These are phyloP conservation scores for Turritis glabra DNA, from an alignment of 345 rosid genomes.

Conservation along the genomic window DNA sequence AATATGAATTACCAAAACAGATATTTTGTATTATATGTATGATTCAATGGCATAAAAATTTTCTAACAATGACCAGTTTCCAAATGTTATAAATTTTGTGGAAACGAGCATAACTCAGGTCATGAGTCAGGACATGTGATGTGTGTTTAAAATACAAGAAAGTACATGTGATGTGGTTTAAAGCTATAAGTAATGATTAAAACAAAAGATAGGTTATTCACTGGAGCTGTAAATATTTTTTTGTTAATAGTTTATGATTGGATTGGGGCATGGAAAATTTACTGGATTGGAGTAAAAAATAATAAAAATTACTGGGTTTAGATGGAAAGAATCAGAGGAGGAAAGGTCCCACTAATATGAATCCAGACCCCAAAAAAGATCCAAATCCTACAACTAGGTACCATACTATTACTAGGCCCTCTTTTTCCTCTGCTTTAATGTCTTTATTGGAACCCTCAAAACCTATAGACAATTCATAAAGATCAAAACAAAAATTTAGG, in stretches of 20 bases:
- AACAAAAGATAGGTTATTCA: neutral
- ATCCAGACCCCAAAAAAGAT: constrained; percentile 36
- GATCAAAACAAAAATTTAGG: constrained; percentile 20
- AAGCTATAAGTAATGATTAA: constrained; percentile 10
- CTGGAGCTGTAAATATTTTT: constrained; percentile 6
- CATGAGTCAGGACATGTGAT: constrained; percentile 25
- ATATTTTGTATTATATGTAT: constrained; percentile 1
- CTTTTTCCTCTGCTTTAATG: constrained; percentile 39
- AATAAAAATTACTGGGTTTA: neutral
- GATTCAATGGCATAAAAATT: neutral
- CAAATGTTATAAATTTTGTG: neutral
- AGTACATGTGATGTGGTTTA: constrained; percentile 29
- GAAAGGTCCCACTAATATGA: constrained; percentile 34
- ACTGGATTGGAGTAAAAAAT: neutral
- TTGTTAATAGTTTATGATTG: neutral
- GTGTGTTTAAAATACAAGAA: constrained; percentile 14
- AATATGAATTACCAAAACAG: neutral
- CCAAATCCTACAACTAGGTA: constrained; percentile 41
- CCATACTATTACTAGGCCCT: constrained; percentile 41
- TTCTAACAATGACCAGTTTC: neutral
- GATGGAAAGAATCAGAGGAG: neutral
- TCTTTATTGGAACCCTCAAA: constrained; percentile 44
- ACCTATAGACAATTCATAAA: constrained; percentile 36
- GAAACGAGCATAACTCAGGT: constrained; percentile 8
- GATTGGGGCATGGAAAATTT: neutral